Evolutionary conservation across 2,329 filamentous ascomycete genomes (phyloP), one percentile per base, ranked within the genome.

Genomic region (Ceratocystiopsis minuta): DNA sequence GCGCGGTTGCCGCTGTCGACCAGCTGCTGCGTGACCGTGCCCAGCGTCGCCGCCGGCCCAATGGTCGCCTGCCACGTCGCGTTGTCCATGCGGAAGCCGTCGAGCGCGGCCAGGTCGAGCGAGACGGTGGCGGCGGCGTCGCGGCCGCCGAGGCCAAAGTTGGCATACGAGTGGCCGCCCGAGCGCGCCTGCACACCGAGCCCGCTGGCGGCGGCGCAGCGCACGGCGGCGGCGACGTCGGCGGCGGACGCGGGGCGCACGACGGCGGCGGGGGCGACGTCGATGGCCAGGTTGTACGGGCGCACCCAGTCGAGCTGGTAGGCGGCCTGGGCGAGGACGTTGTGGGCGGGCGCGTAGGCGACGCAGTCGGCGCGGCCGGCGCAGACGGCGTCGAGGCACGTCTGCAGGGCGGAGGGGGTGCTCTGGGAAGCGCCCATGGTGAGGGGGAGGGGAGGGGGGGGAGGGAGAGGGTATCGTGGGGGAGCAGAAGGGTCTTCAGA

Each of bases 151-250:
- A 70, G 49, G 11, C 67, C 63, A 54, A 39, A 37, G 16, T 37
- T 43, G 45, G 62, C 74, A 47, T 75, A 80, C 0, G 72, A 78
- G 50, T 80, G 76, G 0, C 76, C 76, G 4, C 75, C 76, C 2
- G 72, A 75, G 48, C 65, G 70, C 17, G 75, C 68, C 51, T 78
- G 73, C 0, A 79, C 71, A 48, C 70, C 68, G 41, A 70, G 55
- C 6, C 58, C 57, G 44, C 61, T 58, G 18, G 63, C 46, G 2
- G 53, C 59, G 6, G 74, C 75, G 51, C 75, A 79, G 40, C 67
- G 65, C 34, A 80, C 63, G 14, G 72, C 67, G 16, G 58, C 65
- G 2, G 72, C 63, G 2, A 79, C 66, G 42, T 78, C 69, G 17
- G 67, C 54, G 12, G 64, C 59, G 0, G 58, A 70, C 6, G 59